phyloP scores from a whole-genome alignment of 169 alveolate genomes.

The Plasmodium coatneyi region DNA sequence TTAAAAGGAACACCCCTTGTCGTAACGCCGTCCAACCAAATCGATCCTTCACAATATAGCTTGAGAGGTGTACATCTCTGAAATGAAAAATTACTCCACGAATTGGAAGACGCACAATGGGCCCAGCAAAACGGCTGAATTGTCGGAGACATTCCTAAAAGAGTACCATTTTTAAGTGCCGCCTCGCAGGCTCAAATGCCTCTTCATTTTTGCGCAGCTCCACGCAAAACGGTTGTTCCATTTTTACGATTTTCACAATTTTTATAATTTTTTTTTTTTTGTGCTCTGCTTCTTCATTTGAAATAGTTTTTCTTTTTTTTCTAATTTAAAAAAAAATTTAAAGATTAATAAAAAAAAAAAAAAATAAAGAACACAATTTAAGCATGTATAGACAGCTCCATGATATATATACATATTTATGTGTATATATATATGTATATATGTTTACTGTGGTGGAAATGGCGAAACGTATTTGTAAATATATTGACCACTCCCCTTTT shows the following conservation, averaged over 20 bases:
- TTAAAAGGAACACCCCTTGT: background rate
- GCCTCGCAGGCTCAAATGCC: background rate
- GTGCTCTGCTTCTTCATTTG: background rate
- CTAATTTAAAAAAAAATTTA: slow-evolving; percentile 19
- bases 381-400: background rate
- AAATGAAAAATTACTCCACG: background rate
- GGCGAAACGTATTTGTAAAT: background rate
- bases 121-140: background rate
- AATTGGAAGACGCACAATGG: background rate
- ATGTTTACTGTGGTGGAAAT: background rate
- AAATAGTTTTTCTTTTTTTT: slow-evolving; percentile 5
- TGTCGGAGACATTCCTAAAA: background rate
- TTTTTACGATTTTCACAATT: background rate
- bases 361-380: background rate
- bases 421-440: background rate
- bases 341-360: slow-evolving; percentile 22
- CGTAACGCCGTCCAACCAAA: background rate
- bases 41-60: background rate
- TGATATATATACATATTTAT: background rate
- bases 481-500: background rate
- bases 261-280: background rate
- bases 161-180: background rate
- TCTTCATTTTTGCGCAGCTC: background rate
- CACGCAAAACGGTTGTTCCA: background rate
- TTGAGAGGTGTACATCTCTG: background rate